A percentile compares a stretch with the other conserved stretches of the same genome.
Conservation (phyloP, 306 rosid genomes). For the Quercus robur region DNA sequence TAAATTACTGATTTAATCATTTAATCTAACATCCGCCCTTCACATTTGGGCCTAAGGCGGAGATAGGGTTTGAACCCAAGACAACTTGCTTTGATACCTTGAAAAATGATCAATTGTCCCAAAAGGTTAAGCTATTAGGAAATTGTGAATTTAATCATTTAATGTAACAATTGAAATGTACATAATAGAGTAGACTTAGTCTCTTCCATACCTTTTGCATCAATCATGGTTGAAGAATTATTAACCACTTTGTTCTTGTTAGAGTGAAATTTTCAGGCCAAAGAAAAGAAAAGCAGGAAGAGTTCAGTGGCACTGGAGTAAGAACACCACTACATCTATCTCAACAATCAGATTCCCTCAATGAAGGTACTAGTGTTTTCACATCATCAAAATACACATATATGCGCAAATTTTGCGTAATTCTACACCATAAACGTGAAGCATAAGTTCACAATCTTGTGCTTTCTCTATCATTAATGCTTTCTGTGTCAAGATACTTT, state of each 20-base stretch:
- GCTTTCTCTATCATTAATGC: background rate
- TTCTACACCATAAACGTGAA: background rate
- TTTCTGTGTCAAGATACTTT: background rate
- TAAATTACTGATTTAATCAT: no score
- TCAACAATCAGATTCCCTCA: slow-evolving; percentile 16
- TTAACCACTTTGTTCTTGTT: slow-evolving; percentile 5
- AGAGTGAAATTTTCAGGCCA: slow-evolving; percentile 42
- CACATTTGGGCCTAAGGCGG: no score
- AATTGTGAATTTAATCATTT: no score
- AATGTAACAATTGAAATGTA: no score
- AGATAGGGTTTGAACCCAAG: no score
- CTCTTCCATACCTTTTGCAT: no score
- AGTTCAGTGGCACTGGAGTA: slow-evolving; percentile 10
- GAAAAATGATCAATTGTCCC: no score
- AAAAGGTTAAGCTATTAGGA: no score
- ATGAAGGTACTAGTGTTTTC: slow-evolving; percentile 17
- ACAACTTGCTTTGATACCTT: no score
- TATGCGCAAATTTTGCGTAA: background rate
- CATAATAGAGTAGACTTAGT: no score
- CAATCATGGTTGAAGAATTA: background rate
- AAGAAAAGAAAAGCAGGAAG: slow-evolving; percentile 25
- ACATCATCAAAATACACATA: background rate
- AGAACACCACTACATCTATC: background rate
- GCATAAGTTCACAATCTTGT: background rate
- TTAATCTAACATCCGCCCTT: no score